These are phyloP conservation scores for Eimeria mitis DNA, from an alignment of 169 alveolate genomes.

Conservation along the genomic window DNA sequence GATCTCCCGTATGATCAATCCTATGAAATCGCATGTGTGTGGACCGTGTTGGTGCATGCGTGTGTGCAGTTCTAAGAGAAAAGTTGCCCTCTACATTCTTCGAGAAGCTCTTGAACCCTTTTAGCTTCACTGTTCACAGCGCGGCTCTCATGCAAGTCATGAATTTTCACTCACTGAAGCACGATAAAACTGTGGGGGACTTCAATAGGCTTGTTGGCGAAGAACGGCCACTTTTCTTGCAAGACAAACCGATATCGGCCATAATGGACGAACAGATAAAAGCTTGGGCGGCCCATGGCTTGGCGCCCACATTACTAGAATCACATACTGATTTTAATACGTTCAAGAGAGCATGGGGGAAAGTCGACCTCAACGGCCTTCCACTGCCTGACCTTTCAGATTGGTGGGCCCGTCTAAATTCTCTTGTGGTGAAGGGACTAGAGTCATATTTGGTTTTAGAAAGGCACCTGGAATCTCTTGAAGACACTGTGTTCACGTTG, in stretches of 20 bases:
- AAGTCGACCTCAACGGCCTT: slow-evolving; percentile 38
- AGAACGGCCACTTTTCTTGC: slow-evolving; percentile 6
- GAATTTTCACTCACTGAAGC: slow-evolving; percentile 72
- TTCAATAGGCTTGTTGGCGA: slow-evolving; percentile 8
- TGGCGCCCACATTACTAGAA: slow-evolving; percentile 48
- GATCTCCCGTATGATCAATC: not conserved
- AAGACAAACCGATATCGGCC: slow-evolving; percentile 24
- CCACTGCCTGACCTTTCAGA: slow-evolving; percentile 75
- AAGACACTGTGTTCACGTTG: slow-evolving; percentile 75
- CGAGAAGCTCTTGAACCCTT: slow-evolving; percentile 35
- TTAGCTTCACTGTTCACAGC: slow-evolving; percentile 78
- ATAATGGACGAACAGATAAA: slow-evolving; percentile 50
- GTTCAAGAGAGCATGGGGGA: slow-evolving; percentile 74
- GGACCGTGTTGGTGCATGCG: not conserved
- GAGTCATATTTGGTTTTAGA: slow-evolving; percentile 55
- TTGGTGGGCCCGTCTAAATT: slow-evolving; percentile 80
- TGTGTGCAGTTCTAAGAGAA: slow-evolving; percentile 52
- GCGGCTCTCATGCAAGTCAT: slow-evolving; percentile 72
- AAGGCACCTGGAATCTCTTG: slow-evolving; percentile 46
- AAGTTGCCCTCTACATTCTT: slow-evolving; percentile 25
- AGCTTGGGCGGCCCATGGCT: slow-evolving; percentile 74
- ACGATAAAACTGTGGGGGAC: slow-evolving; percentile 54
- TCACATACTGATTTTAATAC: slow-evolving; percentile 51
- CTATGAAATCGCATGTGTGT: not conserved
- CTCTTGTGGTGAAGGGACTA: slow-evolving; percentile 30